These are phyloP conservation scores for Epithele typhae DNA, from an alignment of 768 basidiomycete species.

Conservation along the genomic window DNA sequence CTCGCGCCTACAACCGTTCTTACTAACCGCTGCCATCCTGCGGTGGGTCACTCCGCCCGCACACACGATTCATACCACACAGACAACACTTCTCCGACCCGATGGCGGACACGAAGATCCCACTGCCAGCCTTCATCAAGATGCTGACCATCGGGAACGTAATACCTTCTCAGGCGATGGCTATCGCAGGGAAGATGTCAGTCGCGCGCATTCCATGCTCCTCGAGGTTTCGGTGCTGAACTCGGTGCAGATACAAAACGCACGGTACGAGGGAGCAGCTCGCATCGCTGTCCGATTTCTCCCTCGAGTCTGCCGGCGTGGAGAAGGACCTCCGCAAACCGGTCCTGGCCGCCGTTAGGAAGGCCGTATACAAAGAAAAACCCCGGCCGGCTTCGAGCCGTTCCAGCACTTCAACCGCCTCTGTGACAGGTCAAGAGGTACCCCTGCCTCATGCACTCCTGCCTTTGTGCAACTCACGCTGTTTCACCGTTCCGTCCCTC, in stretches of 20 bases:
- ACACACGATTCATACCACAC: no score
- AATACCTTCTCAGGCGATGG: conserved; percentile 63
- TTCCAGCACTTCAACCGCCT: no score
- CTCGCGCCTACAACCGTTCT: no score
- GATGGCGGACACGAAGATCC: conserved; percentile 36
- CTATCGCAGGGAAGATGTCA: conserved; percentile 65
- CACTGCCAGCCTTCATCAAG: conserved; percentile 65
- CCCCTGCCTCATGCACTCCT: conserved; percentile 4
- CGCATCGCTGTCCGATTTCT: conserved; percentile 51
- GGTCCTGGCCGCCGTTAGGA: conserved; percentile 54
- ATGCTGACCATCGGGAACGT: conserved; percentile 55
- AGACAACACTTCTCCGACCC: no score
- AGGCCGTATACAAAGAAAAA: conserved; percentile 50
- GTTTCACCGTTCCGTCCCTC: no score
- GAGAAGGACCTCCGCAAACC: conserved; percentile 63
- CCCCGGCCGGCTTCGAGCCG: conserved; percentile 5
- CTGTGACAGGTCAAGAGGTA: conserved; percentile 14
- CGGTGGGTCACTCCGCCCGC: no score
- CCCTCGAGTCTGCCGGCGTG: conserved; percentile 55
- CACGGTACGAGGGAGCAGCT: conserved; percentile 60
- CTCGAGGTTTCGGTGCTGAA: not conserved
- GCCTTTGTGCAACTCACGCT: not conserved
- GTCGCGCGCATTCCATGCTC: conserved; percentile 15
- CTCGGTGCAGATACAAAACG: conserved; percentile 56
- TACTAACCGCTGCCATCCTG: no score